Evolutionary conservation across 78 protist species (phyloP), one percentile per base, ranked within the genome.

Genomic region (Anaeramoeba flamelloides): DNA sequence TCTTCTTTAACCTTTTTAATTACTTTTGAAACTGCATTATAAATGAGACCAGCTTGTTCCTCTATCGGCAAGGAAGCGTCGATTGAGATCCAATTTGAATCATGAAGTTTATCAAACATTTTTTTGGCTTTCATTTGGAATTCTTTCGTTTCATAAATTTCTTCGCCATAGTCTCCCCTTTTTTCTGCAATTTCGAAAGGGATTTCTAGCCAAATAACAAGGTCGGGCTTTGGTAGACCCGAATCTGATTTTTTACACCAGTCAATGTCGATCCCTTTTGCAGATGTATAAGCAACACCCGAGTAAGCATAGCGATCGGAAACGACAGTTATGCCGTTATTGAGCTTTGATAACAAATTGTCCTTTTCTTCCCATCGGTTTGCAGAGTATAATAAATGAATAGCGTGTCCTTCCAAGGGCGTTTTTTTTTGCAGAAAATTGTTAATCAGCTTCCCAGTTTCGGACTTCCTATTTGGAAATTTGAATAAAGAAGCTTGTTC

Each of bases 311-410:
- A 53, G 8, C 69, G 8, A 53, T 53, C 69, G 17, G 34, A 53
- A 53, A 53, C 69, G 17, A 53, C 17, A 53, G 8, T 53, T 26
- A 53, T 53, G 8, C 69, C 69, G 17, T 17, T 53, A 26, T 53
- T 17, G 8, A 53, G 17, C 8, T 53, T 53, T 53, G 69, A 53
- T 53, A 53, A 26, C 17, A 17, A 53, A 53, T 26, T 53, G 8
- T 26, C 8, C 69, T 53, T 53, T 53, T 53, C 17, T 53, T 53
- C 69, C 69, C 69, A 53, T 53, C 69, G 8, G 17, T 53, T 17
- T 53, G 69, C 69, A 26, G 69, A 53, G 69, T 26, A 53, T 53
- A 53, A 53, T 53, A 53, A 53, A 53, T 53, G 69, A 53, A 53
- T 53, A 26, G 69, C 69, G 8, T 53, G 69, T 26, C 17, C 69